phyloP scores from a whole-genome alignment of 176 grass and related monocot genomes.

The Urochloa ruziziensis region DNA sequence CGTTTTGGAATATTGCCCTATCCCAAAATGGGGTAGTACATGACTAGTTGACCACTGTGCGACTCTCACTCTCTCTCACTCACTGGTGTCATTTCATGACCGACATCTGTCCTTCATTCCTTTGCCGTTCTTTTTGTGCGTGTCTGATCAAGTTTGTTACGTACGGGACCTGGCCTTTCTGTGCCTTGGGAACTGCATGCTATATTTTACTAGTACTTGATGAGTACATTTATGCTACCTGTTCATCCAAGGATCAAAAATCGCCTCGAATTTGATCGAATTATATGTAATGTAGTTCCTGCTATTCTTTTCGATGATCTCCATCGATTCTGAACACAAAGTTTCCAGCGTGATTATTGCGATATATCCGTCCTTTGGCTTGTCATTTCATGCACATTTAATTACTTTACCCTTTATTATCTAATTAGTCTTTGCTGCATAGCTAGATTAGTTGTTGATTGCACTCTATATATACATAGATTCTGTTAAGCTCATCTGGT shows the following conservation, averaged over 20 bases:
- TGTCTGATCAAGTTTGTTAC: constrained; percentile 44
- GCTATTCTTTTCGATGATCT: neutral
- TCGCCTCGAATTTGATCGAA: neutral
- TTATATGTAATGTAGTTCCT: neutral
- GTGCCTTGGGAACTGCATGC: constrained; percentile 18
- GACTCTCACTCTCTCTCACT: neutral
- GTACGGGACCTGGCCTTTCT: constrained; percentile 11
- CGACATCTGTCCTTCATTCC: constrained; percentile 39
- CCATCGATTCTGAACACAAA: neutral
- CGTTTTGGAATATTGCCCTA: constrained; percentile 42
- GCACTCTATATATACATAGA: neutral
- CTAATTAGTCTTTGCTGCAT: neutral
- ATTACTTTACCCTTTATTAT: neutral
- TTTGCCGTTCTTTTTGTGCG: constrained; percentile 34
- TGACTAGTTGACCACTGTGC: constrained; percentile 24
- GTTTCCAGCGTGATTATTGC: neutral
- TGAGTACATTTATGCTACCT: neutral
- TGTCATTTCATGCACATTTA: constrained; percentile 21
- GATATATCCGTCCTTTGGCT: neutral
- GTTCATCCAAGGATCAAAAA: neutral
- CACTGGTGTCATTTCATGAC: constrained; percentile 45
- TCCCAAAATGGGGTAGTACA: constrained; percentile 25
- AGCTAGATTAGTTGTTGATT: neutral
- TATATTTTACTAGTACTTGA: neutral
- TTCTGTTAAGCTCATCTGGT: neutral